A percentile compares a stretch with the other conserved stretches of the same genome.
These are phyloP conservation scores for Lignosus rhinocerotis DNA, from an alignment of 1,284 basidiomycete species.

Conservation along the genomic window DNA sequence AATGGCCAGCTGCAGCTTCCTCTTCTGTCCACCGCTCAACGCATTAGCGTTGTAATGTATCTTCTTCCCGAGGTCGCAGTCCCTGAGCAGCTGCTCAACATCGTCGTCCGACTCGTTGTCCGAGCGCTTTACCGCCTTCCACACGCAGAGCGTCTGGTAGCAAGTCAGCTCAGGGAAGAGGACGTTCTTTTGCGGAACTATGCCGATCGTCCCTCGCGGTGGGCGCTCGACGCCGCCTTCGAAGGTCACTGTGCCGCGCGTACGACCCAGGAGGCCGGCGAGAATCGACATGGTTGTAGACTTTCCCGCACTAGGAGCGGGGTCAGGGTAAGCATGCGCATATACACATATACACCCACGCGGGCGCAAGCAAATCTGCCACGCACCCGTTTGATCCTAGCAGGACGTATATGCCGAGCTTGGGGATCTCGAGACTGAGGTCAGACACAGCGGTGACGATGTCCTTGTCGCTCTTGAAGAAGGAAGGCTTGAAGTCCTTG, in stretches of 20 bases:
- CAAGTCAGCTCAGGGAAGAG: slow-evolving; percentile 78
- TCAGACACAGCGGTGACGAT: slow-evolving; percentile 61
- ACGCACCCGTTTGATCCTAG: slow-evolving; percentile 72
- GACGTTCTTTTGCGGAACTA: slow-evolving; percentile 84
- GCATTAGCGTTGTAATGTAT: slow-evolving; percentile 64
- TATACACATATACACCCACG: not conserved
- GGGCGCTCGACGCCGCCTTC: slow-evolving; percentile 54
- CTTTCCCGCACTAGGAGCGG: slow-evolving; percentile 67
- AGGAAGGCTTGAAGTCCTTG: slow-evolving; percentile 54
- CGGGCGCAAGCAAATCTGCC: not conserved
- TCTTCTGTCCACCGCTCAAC: slow-evolving; percentile 79
- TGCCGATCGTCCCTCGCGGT: slow-evolving; percentile 64
- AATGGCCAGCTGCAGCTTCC: slow-evolving; percentile 79
- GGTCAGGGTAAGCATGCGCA: slow-evolving; percentile 3
- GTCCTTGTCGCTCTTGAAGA: slow-evolving; percentile 40
- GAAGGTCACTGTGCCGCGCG: slow-evolving; percentile 62
- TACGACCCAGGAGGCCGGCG: slow-evolving; percentile 59
- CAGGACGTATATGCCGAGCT: slow-evolving; percentile 72
- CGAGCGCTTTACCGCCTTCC: slow-evolving; percentile 74
- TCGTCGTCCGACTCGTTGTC: slow-evolving; percentile 50
- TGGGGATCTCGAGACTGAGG: slow-evolving; percentile 66
- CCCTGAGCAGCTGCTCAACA: slow-evolving; percentile 58
- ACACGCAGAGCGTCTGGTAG: slow-evolving; percentile 71
- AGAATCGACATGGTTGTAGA: slow-evolving; percentile 72
- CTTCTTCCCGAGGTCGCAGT: slow-evolving; percentile 74